Evolutionary conservation across 495 filamentous ascomycete genomes (phyloP), one percentile per base, ranked within the genome.

Genomic region (Talaromyces adpressus): DNA sequence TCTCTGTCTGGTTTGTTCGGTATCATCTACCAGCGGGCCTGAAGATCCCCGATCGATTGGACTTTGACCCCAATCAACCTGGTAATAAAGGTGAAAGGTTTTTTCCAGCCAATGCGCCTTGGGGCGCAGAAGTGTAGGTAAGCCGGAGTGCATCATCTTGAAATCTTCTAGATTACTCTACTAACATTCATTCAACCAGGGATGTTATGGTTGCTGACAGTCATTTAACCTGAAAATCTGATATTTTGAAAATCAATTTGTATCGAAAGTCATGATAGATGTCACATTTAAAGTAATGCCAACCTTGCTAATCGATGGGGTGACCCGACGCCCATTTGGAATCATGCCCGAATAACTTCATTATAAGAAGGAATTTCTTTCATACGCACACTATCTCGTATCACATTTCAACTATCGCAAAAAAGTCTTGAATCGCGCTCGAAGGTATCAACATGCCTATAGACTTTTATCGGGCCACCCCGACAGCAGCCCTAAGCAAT

Each of bases 1-100:
- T 56, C 1, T 27, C 22, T n/a, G 27, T 2, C 69, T 39, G 65
- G 25, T 49, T 49, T 22, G 45, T 49, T 20, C 63, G 64, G 16
- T 54, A 67, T 32, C 74, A 79, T 68, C 61, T 73, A 7, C 52
- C 69, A 76, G 76, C 1, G 36, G 45, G 45, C 1, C n/a, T 80
- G 62, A 63, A 65, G 57, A 62, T 80, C 4, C 77, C 76, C 0
- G 75, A 80, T 65, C 69, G 73, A 18, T 67, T 75, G n/a, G 78
- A 80, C 39, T 71, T 79, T 62, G 77, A 78, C 65, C 2, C 41
- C 1, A 39, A 60, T 5, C n/a, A 47, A n/a, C 62, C 76, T 41
- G 47, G 66, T 6, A 71, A 67, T 57, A 67, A 68, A 27, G 65
- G 52, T 8, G 25, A 63, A 32, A 39, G 59, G 30, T 27, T 9